phyloP scores from a whole-genome alignment of 257 asterid genomes.

The Plantago elongata region DNA sequence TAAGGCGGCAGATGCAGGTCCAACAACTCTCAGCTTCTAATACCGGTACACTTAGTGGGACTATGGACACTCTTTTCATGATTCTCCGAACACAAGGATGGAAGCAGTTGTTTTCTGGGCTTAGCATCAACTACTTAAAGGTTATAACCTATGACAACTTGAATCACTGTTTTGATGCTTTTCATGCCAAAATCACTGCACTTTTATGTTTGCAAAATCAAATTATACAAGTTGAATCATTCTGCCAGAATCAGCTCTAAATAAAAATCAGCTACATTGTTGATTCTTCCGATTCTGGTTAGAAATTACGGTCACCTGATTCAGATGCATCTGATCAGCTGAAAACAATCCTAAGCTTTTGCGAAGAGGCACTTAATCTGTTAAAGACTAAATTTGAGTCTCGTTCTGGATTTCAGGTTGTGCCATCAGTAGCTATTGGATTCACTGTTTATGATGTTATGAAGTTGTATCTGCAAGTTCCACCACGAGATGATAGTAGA shows the following conservation, averaged over 20 bases:
- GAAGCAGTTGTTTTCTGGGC: slow-evolving; percentile 90
- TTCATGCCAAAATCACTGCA: neutral
- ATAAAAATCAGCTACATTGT: no score
- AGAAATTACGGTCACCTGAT: no score
- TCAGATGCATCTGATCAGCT: no score
- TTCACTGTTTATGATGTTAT: slow-evolving; percentile 74
- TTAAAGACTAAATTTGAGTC: neutral
- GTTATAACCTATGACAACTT: slow-evolving; percentile 22
- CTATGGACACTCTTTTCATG: slow-evolving; percentile 50
- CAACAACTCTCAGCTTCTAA: slow-evolving; percentile 51
- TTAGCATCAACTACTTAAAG: slow-evolving; percentile 92
- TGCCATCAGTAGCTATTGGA: slow-evolving; percentile 95
- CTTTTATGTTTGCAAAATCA: neutral
- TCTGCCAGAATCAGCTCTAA: no score
- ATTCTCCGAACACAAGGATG: slow-evolving; percentile 67
- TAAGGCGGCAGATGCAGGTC: slow-evolving; percentile 97
- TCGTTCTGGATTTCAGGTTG: slow-evolving; percentile 49
- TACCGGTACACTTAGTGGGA: slow-evolving; percentile 46
- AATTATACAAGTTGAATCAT: no score
- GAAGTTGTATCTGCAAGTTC: slow-evolving; percentile 80
- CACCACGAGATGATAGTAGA: slow-evolving; percentile 60
- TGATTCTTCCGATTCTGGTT: no score
- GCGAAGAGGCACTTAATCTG: neutral
- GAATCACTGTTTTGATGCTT: no score
- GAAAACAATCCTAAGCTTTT: no score